Conservation (phyloP, 1,284 basidiomycete genomes). For the Ceratorhiza oryzae-sativae region DNA sequence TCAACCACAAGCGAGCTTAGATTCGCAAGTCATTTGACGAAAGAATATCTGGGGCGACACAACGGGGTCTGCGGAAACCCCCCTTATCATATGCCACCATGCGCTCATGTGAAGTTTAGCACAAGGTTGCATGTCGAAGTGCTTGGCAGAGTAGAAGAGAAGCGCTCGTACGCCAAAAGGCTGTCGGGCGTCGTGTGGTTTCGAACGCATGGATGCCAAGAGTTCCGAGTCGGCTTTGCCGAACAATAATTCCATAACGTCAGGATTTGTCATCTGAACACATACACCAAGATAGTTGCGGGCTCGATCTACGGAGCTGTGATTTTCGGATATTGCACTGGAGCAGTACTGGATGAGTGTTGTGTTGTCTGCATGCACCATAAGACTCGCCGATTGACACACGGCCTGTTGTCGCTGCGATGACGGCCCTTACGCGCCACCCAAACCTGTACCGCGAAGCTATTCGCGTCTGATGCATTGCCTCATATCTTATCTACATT, state of each 20-base stretch:
- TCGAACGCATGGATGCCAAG: conserved; percentile 9
- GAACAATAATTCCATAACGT: background rate
- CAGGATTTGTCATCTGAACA: too few species aligned
- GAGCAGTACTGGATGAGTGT: too few species aligned
- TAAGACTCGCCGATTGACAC: too few species aligned
- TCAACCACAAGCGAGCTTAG: conserved; percentile 6
- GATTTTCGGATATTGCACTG: too few species aligned
- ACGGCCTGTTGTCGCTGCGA: too few species aligned
- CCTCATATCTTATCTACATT: too few species aligned
- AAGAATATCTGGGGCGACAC: background rate
- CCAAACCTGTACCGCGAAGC: too few species aligned
- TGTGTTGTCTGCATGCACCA: too few species aligned
- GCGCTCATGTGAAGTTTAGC: conserved; percentile 3
- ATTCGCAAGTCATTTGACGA: conserved; percentile 6
- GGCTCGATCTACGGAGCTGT: too few species aligned
- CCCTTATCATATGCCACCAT: conserved; percentile 9
- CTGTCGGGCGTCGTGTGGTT: background rate
- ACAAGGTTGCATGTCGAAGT: conserved; percentile 14
- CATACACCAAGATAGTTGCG: too few species aligned
- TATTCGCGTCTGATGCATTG: too few species aligned
- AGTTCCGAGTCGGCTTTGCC: background rate
- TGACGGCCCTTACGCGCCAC: too few species aligned
- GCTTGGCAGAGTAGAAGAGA: conserved; percentile 20
- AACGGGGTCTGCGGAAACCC: background rate
- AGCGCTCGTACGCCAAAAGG: background rate